Percentiles rank a stretch among this genome's conserved stretches.
Evolutionary conservation across 495 filamentous ascomycete species (phyloP).

Genomic region (Parathielavia appendiculata): DNA sequence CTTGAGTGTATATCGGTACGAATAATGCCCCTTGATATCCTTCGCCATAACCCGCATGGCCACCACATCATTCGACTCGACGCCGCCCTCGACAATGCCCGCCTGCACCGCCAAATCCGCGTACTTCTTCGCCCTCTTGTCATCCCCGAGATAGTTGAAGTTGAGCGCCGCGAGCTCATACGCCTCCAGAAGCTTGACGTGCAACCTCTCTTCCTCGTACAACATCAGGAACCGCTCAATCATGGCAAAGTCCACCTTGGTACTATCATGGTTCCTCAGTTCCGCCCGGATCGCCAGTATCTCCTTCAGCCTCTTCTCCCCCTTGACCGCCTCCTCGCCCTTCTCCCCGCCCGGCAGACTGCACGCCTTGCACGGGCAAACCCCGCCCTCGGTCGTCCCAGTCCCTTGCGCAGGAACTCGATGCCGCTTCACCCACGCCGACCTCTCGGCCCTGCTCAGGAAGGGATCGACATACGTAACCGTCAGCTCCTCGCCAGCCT

Average conservation of each 20-base stretch:
- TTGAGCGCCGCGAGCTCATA: constrained; percentile 39
- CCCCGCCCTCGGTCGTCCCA: neutral
- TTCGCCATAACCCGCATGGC: constrained; percentile 24
- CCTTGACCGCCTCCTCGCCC: constrained; percentile 13
- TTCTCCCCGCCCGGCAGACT: constrained; percentile 3
- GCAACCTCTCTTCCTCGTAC: constrained; percentile 28
- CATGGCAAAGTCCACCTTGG: constrained; percentile 22
- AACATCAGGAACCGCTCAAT: constrained; percentile 31
- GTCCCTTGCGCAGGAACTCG: constrained; percentile 6
- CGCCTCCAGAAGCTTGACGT: constrained; percentile 27
- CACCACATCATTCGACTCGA: constrained; percentile 23
- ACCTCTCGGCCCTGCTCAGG: constrained; percentile 19
- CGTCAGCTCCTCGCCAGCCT: constrained; percentile 33
- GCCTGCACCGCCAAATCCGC: constrained; percentile 29
- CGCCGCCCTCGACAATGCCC: constrained; percentile 27
- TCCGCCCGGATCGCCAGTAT: constrained; percentile 24
- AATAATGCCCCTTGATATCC: constrained; percentile 25
- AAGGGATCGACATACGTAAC: constrained; percentile 32
- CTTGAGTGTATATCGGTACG: constrained; percentile 17
- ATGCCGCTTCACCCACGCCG: constrained; percentile 22
- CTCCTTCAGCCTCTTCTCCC: constrained; percentile 26
- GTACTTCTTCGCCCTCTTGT: constrained; percentile 25
- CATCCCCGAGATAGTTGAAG: constrained; percentile 34
- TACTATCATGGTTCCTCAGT: constrained; percentile 30
- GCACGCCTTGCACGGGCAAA: constrained; percentile 28